These are phyloP conservation scores for Diaporthe vaccinii DNA, from an alignment of 2,329 filamentous ascomycete genomes.

Conservation along the genomic window DNA sequence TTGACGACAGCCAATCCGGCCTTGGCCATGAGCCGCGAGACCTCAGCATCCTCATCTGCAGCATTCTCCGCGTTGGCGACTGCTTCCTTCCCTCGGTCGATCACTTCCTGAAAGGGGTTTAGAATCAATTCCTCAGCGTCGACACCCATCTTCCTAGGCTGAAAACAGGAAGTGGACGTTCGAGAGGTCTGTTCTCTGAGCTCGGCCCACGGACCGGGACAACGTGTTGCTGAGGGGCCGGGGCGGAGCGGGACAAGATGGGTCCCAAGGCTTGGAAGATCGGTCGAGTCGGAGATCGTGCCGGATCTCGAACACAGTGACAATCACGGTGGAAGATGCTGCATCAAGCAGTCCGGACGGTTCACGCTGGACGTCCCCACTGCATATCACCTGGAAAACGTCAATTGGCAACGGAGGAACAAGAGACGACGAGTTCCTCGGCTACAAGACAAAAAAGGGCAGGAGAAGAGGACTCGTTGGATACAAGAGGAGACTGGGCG, in stretches of 20 bases:
- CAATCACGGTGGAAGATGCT: constrained; percentile 12
- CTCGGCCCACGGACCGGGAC: constrained; percentile 7
- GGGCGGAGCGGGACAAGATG: constrained; percentile 26
- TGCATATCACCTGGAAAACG: neutral
- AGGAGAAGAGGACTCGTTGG: neutral
- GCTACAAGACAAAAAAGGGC: neutral
- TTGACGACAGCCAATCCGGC: constrained; percentile 49
- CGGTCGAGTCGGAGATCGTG: constrained; percentile 25
- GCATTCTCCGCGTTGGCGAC: constrained; percentile 50
- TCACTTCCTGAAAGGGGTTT: constrained; percentile 43
- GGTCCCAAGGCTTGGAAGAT: constrained; percentile 6
- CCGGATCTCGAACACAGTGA: constrained; percentile 10
- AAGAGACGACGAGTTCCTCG: neutral
- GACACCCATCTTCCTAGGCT: constrained; percentile 14
- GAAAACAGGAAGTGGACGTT: neutral
- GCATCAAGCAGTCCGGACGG: constrained; percentile 3
- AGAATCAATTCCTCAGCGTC: constrained; percentile 46
- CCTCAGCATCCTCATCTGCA: constrained; percentile 43
- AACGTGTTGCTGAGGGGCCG: constrained; percentile 19
- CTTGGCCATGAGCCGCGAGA: constrained; percentile 49
- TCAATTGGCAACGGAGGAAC: neutral
- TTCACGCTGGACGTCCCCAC: constrained; percentile 7
- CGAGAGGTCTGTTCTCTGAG: neutral
- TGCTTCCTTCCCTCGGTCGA: constrained; percentile 55
- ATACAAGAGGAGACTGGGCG: constrained; percentile 21